phyloP scores from a whole-genome alignment of 495 filamentous ascomycete genomes.

The Haplographium delicatum region DNA sequence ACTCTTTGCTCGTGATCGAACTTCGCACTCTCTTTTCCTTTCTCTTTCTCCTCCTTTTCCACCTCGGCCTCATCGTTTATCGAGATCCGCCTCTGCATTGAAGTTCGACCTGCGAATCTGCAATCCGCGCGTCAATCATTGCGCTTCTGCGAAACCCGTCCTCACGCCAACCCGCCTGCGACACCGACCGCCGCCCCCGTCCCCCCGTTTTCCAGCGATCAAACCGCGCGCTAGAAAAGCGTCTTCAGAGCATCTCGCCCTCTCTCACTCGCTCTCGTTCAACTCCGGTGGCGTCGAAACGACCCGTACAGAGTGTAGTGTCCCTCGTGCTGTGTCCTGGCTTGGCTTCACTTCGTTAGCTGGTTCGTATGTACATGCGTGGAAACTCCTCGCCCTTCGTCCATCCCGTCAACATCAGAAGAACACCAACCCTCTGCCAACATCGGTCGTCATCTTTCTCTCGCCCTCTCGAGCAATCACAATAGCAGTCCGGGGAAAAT shows the following conservation, averaged over 20 bases:
- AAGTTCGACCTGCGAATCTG: not conserved
- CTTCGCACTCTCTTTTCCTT: not conserved
- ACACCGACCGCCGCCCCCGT: no score
- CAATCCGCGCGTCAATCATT: conserved; percentile 1
- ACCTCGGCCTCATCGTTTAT: not conserved
- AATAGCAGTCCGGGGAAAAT: conserved; percentile 8
- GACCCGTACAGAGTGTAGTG: not conserved
- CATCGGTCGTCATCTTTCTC: not conserved
- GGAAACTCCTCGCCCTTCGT: no score
- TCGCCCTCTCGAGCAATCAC: not conserved
- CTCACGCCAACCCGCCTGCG: conserved; percentile 17
- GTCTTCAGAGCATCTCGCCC: no score
- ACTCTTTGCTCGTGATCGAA: not conserved
- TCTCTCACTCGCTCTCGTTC: no score
- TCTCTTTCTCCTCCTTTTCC: not conserved
- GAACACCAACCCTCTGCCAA: not conserved
- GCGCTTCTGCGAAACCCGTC: not conserved
- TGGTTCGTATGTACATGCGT: not conserved
- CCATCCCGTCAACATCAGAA: no score
- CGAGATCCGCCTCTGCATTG: not conserved
- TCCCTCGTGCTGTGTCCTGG: not conserved
- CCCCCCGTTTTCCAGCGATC: conserved; percentile 21
- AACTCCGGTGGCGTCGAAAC: no score
- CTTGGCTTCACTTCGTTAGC: not conserved
- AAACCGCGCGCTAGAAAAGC: conserved; percentile 17